phyloP scores from a whole-genome alignment of 805 yeast species.

The Nakazawaea anatomiae region DNA sequence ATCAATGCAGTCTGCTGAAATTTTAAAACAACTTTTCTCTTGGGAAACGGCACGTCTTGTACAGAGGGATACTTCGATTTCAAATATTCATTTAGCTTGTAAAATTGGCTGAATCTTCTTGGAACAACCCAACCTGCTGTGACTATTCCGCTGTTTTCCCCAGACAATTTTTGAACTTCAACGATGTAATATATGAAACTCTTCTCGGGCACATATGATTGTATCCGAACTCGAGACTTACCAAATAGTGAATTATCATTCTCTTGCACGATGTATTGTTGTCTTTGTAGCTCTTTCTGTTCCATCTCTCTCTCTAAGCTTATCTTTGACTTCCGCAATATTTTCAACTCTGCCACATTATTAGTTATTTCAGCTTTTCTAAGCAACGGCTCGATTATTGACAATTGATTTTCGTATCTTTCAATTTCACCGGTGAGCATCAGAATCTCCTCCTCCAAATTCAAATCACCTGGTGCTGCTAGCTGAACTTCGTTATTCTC shows the following conservation, averaged over 20 bases:
- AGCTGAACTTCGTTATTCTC: constrained; percentile 28
- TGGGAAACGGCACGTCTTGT: constrained; percentile 46
- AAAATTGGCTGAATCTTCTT: constrained; percentile 81
- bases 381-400: constrained; percentile 60
- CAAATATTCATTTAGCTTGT: constrained; percentile 60
- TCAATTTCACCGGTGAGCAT: constrained; percentile 53
- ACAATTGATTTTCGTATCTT: constrained; percentile 53
- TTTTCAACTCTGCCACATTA: constrained; percentile 60
- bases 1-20: constrained; percentile 60
- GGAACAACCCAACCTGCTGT: constrained; percentile 89
- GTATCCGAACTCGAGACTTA: constrained; percentile 49
- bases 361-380: constrained; percentile 83
- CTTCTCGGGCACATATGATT: constrained; percentile 44
- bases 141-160: constrained; percentile 26
- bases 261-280: constrained; percentile 79
- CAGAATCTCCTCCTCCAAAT: constrained; percentile 60
- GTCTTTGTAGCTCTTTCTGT: constrained; percentile 65
- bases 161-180: constrained; percentile 54
- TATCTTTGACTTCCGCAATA: constrained; percentile 60
- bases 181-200: constrained; percentile 70
- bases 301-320: constrained; percentile 70
- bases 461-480: constrained; percentile 66
- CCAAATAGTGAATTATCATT: constrained; percentile 73
- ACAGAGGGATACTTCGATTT: constrained; percentile 46
- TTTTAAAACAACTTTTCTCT: constrained; percentile 60